These are phyloP conservation scores for Aphanomyces astaci DNA, from an alignment of 352 stramenopile species.

Conservation along the genomic window DNA sequence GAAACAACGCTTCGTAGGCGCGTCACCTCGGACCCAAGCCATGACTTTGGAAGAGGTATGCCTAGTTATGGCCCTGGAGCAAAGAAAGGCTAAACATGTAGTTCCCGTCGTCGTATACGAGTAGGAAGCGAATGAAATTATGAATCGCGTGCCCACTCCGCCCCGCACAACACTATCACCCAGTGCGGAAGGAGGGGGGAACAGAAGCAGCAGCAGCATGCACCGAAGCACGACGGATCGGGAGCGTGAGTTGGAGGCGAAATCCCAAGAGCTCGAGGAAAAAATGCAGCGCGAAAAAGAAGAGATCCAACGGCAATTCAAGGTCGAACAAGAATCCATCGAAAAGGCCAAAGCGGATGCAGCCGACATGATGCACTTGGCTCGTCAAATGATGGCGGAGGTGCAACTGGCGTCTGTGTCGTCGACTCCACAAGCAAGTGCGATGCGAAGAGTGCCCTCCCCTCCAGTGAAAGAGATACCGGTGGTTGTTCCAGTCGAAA, in stretches of 20 bases:
- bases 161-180: neutral
- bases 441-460: slow-evolving; percentile 26
- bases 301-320: slow-evolving; percentile 15
- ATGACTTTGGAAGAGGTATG: slow-evolving; percentile 1
- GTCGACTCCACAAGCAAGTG: neutral
- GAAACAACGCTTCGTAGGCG: neutral
- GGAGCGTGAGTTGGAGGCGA: slow-evolving; percentile 5
- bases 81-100: too few species aligned
- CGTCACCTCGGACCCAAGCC: neutral
- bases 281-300: slow-evolving; percentile 18
- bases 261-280: slow-evolving; percentile 20
- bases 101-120: neutral
- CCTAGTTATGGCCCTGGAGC: too few species aligned
- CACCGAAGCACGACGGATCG: slow-evolving; percentile 3
- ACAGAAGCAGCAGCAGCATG: neutral
- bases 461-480: slow-evolving; percentile 28
- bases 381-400: slow-evolving; percentile 72
- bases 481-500: neutral
- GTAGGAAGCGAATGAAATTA: slow-evolving; percentile 11
- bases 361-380: slow-evolving; percentile 53
- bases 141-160: neutral
- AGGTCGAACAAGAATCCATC: slow-evolving; percentile 52
- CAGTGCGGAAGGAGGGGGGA: too few species aligned
- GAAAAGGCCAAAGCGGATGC: slow-evolving; percentile 55
- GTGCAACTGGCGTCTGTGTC: slow-evolving; percentile 25